Conservation (phyloP, 1,284 basidiomycete genomes). For the Moniliella sp. region DNA sequence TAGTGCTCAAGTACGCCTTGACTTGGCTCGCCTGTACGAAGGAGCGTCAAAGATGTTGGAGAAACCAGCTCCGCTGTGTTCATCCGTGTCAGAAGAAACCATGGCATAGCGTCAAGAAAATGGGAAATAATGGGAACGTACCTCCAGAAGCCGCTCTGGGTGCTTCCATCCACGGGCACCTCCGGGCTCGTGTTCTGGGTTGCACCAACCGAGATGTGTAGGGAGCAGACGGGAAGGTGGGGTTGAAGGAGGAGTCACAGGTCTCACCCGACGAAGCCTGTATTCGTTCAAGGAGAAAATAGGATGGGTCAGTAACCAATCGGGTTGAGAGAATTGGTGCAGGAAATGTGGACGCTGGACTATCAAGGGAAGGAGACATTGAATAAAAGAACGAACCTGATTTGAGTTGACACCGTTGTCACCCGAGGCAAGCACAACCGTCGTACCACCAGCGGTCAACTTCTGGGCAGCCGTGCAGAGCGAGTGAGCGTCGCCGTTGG, state of each 20-base stretch:
- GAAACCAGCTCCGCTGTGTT: slow-evolving; percentile 56
- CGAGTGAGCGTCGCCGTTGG: slow-evolving; percentile 2
- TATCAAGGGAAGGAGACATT: slow-evolving; percentile 38
- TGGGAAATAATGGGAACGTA: no score
- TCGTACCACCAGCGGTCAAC: slow-evolving; percentile 3
- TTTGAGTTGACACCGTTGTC: slow-evolving; percentile 2
- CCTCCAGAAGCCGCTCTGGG: slow-evolving; percentile 40
- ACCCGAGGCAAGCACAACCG: slow-evolving; percentile 34
- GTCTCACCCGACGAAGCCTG: not conserved
- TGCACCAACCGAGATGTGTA: slow-evolving; percentile 5
- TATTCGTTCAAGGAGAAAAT: no score
- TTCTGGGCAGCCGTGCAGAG: slow-evolving; percentile 4
- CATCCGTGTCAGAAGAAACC: no score
- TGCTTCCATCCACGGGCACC: slow-evolving; percentile 8
- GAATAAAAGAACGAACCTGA: not conserved
- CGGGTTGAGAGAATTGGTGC: no score
- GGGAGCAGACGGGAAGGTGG: slow-evolving; percentile 4
- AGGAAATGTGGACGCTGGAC: no score
- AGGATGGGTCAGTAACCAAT: no score
- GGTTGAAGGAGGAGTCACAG: slow-evolving; percentile 2
- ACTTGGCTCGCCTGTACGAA: slow-evolving; percentile 42
- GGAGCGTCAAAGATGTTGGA: slow-evolving; percentile 46
- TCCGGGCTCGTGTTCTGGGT: slow-evolving; percentile 12
- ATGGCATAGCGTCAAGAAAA: not conserved
- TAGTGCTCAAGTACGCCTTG: slow-evolving; percentile 40